Evolutionary conservation across 768 basidiomycete genomes (phyloP).

Genomic region (Jaapia argillacea): DNA sequence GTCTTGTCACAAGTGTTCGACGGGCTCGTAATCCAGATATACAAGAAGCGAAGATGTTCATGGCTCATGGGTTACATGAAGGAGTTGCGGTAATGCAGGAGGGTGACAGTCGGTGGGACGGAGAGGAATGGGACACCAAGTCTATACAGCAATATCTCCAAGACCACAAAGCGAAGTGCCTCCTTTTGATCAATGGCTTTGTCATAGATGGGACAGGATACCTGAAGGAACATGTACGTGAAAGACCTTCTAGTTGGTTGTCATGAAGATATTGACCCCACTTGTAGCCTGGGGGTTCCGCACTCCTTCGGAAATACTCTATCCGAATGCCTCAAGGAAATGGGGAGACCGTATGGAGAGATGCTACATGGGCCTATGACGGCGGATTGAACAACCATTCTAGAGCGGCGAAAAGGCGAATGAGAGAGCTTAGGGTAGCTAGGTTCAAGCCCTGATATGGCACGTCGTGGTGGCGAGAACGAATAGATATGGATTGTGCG

Average conservation of each 20-base stretch:
- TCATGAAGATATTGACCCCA: neutral
- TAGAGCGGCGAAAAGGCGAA: constrained; percentile 37
- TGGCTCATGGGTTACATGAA: constrained; percentile 30
- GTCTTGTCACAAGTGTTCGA: constrained; percentile 37
- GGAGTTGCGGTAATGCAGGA: constrained; percentile 9
- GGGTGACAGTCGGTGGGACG: constrained; percentile 20
- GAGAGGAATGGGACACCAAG: constrained; percentile 29
- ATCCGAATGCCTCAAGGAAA: constrained; percentile 10
- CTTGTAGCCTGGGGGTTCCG: constrained; percentile 51
- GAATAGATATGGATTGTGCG: neutral
- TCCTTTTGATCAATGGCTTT: constrained; percentile 50
- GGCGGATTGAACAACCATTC: constrained; percentile 71
- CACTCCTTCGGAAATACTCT: constrained; percentile 42
- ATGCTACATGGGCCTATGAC: constrained; percentile 56
- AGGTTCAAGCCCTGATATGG: constrained; percentile 12
- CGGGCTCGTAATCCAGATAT: constrained; percentile 40
- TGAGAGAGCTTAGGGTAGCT: constrained; percentile 41
- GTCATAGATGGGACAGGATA: constrained; percentile 54
- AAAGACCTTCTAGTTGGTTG: neutral
- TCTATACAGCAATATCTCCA: constrained; percentile 28
- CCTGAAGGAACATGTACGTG: constrained; percentile 56
- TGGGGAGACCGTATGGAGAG: constrained; percentile 17
- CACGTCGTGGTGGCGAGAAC: neutral
- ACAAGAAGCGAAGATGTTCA: constrained; percentile 33
- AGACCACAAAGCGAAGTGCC: constrained; percentile 25